Evolutionary conservation across 2,329 filamentous ascomycete genomes (phyloP).

Genomic region (Gnomoniopsis smithogilvyi): DNA sequence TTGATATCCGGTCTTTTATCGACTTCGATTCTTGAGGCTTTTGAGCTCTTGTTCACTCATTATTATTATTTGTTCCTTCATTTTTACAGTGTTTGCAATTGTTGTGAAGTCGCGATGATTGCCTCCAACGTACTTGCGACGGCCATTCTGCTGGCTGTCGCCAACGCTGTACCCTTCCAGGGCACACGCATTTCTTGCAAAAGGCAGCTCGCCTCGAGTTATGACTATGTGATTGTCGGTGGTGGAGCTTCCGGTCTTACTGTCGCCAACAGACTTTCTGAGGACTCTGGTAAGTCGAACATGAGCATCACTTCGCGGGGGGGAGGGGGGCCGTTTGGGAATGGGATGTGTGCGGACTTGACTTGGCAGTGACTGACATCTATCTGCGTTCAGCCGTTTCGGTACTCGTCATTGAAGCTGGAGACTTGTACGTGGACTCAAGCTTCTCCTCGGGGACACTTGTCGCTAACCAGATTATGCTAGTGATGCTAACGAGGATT

Average conservation of each 20-base stretch:
- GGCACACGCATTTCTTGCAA: not conserved
- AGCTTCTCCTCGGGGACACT: not conserved
- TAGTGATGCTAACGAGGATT: conserved; percentile 21
- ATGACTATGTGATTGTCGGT: conserved; percentile 16
- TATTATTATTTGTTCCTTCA: not conserved
- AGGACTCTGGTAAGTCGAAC: conserved; percentile 19
- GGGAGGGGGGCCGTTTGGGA: no score
- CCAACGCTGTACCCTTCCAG: conserved; percentile 9
- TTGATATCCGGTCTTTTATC: no score
- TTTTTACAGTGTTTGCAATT: not conserved
- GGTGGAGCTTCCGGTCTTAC: conserved; percentile 20
- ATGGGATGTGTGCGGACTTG: no score
- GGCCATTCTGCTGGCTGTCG: not conserved
- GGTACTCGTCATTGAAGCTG: conserved; percentile 28
- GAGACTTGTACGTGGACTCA: conserved; percentile 7
- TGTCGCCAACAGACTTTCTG: conserved; percentile 26
- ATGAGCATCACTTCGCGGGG: not conserved
- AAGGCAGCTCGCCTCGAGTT: conserved; percentile 7
- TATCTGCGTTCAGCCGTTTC: conserved; percentile 17
- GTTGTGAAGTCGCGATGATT: not conserved
- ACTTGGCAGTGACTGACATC: not conserved
- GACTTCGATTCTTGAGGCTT: no score
- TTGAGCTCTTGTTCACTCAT: no score
- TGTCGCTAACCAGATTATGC: not conserved
- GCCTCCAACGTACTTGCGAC: not conserved